phyloP scores from a whole-genome alignment of 192 early-diverging fungal species.

The Umbelopsis sp. region DNA sequence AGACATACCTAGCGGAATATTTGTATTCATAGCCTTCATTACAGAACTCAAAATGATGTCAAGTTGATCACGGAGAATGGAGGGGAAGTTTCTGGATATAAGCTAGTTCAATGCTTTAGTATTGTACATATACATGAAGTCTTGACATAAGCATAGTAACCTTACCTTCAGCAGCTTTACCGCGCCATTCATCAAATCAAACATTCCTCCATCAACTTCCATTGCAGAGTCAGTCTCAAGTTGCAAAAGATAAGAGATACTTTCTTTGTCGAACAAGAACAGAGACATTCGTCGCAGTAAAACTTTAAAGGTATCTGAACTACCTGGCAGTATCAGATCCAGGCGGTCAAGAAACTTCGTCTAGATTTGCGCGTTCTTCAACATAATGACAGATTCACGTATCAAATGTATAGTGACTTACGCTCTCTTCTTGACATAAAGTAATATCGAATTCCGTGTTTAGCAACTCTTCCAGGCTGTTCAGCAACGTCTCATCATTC shows the following conservation, averaged over 20 bases:
- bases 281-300: constrained; percentile 78
- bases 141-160: not conserved
- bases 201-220: constrained; percentile 31
- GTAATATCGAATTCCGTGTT: not conserved
- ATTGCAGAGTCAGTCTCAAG: constrained; percentile 25
- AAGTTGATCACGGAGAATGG: constrained; percentile 59
- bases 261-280: constrained; percentile 71
- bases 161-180: constrained; percentile 57
- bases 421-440: not conserved
- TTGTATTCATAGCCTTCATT: constrained; percentile 1
- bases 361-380: constrained; percentile 33
- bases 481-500: constrained; percentile 66
- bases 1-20: too few relatives aligned
- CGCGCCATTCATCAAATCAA: constrained; percentile 41
- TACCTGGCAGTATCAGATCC: constrained; percentile 57
- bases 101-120: constrained; percentile 30
- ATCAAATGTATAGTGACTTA: not conserved
- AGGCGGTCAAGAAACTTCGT: constrained; percentile 71
- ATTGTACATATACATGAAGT: not conserved
- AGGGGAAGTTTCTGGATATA: constrained; percentile 59
- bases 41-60: constrained; percentile 49
- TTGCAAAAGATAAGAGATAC: constrained; percentile 63
- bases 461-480: not conserved
- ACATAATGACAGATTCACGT: not conserved
- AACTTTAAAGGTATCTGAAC: constrained; percentile 72